These are phyloP conservation scores for Monilinia laxa DNA, from an alignment of 2,329 filamentous ascomycete species.

Conservation along the genomic window DNA sequence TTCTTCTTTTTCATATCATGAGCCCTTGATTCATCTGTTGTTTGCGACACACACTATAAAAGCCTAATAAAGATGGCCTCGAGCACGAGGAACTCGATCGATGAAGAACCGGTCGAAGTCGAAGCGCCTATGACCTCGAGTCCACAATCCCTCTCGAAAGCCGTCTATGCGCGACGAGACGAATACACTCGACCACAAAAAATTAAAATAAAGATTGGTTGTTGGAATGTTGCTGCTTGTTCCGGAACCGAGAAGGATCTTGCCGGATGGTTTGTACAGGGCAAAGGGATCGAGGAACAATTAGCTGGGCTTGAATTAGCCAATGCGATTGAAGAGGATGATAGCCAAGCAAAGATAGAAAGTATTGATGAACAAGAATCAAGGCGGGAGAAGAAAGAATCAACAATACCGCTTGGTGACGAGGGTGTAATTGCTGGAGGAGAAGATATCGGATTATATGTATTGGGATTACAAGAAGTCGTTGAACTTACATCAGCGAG, in stretches of 20 bases:
- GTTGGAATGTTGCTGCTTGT: slow-evolving; percentile 90
- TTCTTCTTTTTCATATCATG: background rate
- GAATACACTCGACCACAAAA: slow-evolving; percentile 77
- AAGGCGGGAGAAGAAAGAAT: slow-evolving; percentile 44
- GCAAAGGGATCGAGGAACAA: slow-evolving; percentile 65
- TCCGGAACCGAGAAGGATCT: slow-evolving; percentile 86
- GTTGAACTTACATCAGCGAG: slow-evolving; percentile 79
- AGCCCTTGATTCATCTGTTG: slow-evolving; percentile 7
- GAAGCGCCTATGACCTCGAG: slow-evolving; percentile 40
- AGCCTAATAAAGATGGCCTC: slow-evolving; percentile 23
- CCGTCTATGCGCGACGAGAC: slow-evolving; percentile 68
- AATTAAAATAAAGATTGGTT: slow-evolving; percentile 84
- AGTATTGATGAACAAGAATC: slow-evolving; percentile 50
- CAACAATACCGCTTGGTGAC: slow-evolving; percentile 47
- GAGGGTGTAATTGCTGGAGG: slow-evolving; percentile 50
- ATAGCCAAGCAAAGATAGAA: slow-evolving; percentile 43
- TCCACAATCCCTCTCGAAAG: slow-evolving; percentile 60
- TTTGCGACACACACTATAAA: background rate
- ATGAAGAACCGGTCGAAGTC: slow-evolving; percentile 17
- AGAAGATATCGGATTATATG: slow-evolving; percentile 82
- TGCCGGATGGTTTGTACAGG: slow-evolving; percentile 81
- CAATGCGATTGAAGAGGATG: slow-evolving; percentile 41
- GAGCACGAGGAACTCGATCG: slow-evolving; percentile 28
- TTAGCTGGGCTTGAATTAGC: slow-evolving; percentile 56
- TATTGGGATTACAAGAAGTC: slow-evolving; percentile 87